Base-by-base conservation (phyloP, 768 basidiomycete species). In the Pulveroboletus sp. region DNA sequence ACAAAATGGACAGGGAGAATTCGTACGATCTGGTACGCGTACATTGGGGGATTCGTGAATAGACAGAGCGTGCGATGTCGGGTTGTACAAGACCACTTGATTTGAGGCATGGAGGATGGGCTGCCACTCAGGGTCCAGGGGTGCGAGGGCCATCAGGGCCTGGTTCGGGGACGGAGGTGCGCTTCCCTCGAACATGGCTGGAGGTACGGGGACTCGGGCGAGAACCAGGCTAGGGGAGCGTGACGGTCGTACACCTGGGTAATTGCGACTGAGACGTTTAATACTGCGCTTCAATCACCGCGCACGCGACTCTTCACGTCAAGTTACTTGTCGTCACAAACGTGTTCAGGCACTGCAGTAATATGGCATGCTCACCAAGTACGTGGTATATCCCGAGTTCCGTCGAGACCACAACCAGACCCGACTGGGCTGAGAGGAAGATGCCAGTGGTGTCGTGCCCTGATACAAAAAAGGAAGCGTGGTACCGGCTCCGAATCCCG, bases 51-150 rank as follows among this genome's bases (percentile, higher is more conserved):
- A 68, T 37, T 55, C 54, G 43, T 73, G 74, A 50, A 90, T 85
- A 16, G 89, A 79, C 19, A 93, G 71, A 2, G 90, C 89, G 62
- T 93, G 90, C 1, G 86, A 90, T 2, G 79, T 83, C 0, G 91
- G 83, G 62, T 93, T 89, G 71, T 92, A 93, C 8, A 93, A 76
- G 14, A 93, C 91, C 30, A 93, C 83, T 60, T 92, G 89, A 66
- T 89, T 87, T 1, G 86, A 84, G n/a, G 78, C 77, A 39, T 89
- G 89, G 16, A 91, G 73, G 52, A 93, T 89, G 2, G 89, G 83
- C 46, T 78, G 85, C 89, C 89, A 92, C 49, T 81, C 71, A 2
- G 60, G 61, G 5, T 61, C 63, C 1, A 45, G 19, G 14, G 59
- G 60, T 22, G 55, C 52, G 6, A 69, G 43, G 1, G 68, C 54